A percentile compares a stretch with the other conserved stretches of the same genome.
These are phyloP conservation scores for Umbelopsis sp. DNA, from an alignment of 192 early-diverging fungal genomes.

Conservation along the genomic window DNA sequence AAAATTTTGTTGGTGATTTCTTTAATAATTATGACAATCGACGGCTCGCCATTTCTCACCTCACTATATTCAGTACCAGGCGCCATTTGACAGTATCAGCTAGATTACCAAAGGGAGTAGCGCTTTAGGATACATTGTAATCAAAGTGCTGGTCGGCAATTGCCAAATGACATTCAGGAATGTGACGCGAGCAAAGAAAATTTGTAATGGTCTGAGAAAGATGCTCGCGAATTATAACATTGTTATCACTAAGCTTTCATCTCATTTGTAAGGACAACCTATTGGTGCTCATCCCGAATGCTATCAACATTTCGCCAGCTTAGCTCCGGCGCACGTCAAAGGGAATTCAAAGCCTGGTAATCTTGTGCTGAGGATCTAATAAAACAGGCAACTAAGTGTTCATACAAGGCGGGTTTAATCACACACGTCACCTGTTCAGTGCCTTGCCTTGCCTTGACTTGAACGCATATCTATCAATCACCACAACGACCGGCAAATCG, in stretches of 20 bases:
- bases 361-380: background rate
- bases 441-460: background rate
- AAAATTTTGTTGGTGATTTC: background rate
- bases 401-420: background rate
- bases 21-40: background rate
- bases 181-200: background rate
- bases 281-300: background rate
- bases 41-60: background rate
- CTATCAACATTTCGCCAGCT: background rate
- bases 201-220: background rate
- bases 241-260: background rate
- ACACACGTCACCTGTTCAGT: background rate
- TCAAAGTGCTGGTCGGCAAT: background rate
- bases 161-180: background rate
- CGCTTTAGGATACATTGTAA: background rate
- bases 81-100: background rate
- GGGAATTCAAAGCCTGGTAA: background rate
- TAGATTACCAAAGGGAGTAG: background rate
- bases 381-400: background rate
- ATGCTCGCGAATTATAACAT: background rate
- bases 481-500: background rate
- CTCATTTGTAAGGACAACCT: background rate
- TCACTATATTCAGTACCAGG: background rate
- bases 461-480: background rate
- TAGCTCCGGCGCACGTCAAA: background rate